Evolutionary conservation across 495 filamentous ascomycete genomes (phyloP).

Genomic region (Penicillium antarcticum): DNA sequence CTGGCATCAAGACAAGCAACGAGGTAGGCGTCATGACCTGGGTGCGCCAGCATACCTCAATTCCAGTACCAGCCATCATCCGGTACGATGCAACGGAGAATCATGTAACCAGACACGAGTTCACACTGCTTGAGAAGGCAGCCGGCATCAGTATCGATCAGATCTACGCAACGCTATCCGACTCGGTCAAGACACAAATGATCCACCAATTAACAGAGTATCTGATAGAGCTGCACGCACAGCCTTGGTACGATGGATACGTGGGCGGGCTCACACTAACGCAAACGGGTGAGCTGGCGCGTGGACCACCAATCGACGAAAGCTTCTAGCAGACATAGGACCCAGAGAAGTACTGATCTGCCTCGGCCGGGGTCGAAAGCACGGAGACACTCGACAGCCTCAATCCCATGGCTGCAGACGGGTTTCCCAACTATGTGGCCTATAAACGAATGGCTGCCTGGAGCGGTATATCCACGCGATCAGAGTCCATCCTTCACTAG

Average conservation of each 20-base stretch:
- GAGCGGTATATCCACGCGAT: slow-evolving; percentile 13
- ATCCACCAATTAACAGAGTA: slow-evolving; percentile 26
- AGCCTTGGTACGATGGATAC: slow-evolving; percentile 11
- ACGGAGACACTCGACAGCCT: slow-evolving; percentile 19
- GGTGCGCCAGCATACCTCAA: slow-evolving; percentile 2
- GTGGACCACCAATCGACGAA: slow-evolving; percentile 21
- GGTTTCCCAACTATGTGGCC: slow-evolving; percentile 14
- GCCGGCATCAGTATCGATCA: slow-evolving; percentile 21
- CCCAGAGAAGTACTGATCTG: slow-evolving; percentile 19
- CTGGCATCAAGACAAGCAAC: slow-evolving; percentile 32
- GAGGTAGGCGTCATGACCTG: slow-evolving; percentile 33
- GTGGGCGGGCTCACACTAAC: slow-evolving; percentile 18
- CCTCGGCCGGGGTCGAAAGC: neutral
- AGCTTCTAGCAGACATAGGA: slow-evolving; percentile 29
- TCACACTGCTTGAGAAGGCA: slow-evolving; percentile 22
- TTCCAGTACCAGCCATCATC: slow-evolving; percentile 7
- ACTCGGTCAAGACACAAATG: slow-evolving; percentile 10
- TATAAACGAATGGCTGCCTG: slow-evolving; percentile 17
- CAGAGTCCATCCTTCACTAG: slow-evolving; percentile 19
- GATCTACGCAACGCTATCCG: slow-evolving; percentile 22
- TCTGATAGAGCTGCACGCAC: slow-evolving; percentile 27
- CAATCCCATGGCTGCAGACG: slow-evolving; percentile 11
- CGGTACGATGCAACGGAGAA: slow-evolving; percentile 20
- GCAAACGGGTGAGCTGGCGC: neutral
- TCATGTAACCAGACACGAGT: slow-evolving; percentile 31